phyloP scores from a whole-genome alignment of 2,329 filamentous ascomycete genomes.

The Alternaria brassicae region DNA sequence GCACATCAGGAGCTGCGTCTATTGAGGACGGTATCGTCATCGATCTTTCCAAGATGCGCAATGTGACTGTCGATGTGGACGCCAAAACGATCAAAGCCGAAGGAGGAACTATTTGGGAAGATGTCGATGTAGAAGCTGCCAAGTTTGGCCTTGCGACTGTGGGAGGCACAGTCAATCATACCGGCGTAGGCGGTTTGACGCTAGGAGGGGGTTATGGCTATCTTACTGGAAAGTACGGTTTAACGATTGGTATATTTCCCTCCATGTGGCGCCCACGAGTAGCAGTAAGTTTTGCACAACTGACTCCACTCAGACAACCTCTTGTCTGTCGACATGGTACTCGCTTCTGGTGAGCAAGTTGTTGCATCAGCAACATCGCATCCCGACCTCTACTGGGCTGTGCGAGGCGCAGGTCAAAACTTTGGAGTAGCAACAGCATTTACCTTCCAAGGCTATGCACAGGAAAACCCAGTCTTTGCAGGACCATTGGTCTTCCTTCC shows the following conservation, averaged over 20 bases:
- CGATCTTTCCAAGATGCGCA: constrained; percentile 61
- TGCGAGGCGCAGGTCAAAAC: constrained; percentile 49
- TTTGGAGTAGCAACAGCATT: constrained; percentile 54
- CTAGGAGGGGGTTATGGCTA: constrained; percentile 66
- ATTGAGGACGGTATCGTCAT: constrained; percentile 63
- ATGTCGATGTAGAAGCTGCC: constrained; percentile 62
- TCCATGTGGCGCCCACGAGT: neutral
- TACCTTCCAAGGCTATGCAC: constrained; percentile 45
- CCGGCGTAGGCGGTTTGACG: constrained; percentile 65
- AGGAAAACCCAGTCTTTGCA: constrained; percentile 43
- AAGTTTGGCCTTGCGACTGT: constrained; percentile 64
- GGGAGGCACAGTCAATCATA: constrained; percentile 68
- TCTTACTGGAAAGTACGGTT: constrained; percentile 62
- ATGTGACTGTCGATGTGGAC: constrained; percentile 57
- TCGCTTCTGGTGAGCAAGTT: constrained; percentile 47
- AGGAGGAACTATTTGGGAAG: constrained; percentile 62
- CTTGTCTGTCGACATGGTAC: constrained; percentile 41
- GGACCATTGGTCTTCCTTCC: constrained; percentile 49
- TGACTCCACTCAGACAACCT: constrained; percentile 46
- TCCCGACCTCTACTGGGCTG: constrained; percentile 50
- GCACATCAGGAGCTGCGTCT: constrained; percentile 60
- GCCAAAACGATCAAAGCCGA: constrained; percentile 58
- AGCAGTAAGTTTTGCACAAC: neutral
- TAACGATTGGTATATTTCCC: constrained; percentile 57
- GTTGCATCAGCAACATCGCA: constrained; percentile 37